Conservation (phyloP, 2,329 filamentous ascomycete species). For the Simplicillium sp. region DNA sequence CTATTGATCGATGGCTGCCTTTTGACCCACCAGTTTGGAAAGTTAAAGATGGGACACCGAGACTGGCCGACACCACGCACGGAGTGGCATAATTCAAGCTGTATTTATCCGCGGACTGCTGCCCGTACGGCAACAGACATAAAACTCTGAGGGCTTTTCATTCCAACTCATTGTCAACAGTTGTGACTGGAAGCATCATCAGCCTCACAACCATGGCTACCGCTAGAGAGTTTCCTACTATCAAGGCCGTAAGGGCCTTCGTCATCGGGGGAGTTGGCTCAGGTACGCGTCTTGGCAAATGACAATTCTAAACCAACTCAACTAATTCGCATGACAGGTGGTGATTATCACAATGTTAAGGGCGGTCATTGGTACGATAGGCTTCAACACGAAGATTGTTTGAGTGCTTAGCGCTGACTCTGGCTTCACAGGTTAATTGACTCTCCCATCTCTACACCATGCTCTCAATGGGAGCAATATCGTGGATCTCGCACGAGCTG, state of each 20-base stretch:
- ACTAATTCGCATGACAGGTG: constrained; percentile 37
- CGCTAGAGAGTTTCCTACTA: constrained; percentile 56
- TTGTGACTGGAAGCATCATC: no score
- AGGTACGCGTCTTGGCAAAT: constrained; percentile 10
- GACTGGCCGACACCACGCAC: not conserved
- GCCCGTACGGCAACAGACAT: no score
- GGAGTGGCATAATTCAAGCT: not conserved
- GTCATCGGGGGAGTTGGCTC: constrained; percentile 42
- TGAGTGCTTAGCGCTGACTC: not conserved
- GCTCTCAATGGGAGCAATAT: constrained; percentile 83
- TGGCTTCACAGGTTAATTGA: constrained; percentile 67
- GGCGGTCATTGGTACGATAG: constrained; percentile 52
- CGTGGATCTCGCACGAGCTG: constrained; percentile 80
- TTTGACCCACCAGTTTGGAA: no score
- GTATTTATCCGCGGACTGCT: no score
- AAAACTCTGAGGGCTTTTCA: no score
- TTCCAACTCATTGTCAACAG: no score
- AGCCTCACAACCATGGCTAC: constrained; percentile 25
- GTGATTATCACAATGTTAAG: constrained; percentile 89
- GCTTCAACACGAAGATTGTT: no score
- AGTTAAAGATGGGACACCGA: constrained; percentile 1
- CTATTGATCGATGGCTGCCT: no score
- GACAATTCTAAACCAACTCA: no score
- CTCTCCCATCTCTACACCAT: constrained; percentile 84
- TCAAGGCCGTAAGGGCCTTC: constrained; percentile 66